Evolutionary conservation across 768 basidiomycete species (phyloP).

Genomic region (Macrocybe gigantea): DNA sequence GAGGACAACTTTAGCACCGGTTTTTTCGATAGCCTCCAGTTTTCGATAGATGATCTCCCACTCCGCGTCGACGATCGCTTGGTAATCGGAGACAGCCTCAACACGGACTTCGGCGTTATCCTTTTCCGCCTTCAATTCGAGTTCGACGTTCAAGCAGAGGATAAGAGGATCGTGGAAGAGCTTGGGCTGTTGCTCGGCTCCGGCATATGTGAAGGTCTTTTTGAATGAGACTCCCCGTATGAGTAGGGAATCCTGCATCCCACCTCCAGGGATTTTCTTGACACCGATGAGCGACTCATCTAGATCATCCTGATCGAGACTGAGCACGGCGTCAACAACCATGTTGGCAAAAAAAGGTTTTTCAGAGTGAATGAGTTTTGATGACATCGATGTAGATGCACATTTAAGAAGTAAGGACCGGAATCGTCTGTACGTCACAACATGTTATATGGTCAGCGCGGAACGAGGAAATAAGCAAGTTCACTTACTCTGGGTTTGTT

Average conservation of each 20-base stretch:
- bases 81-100: slow-evolving; percentile 95
- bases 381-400: slow-evolving; percentile 99
- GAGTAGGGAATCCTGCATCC: slow-evolving; percentile 92
- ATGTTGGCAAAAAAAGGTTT: slow-evolving; percentile 99
- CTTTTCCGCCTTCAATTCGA: slow-evolving; percentile 98
- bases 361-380: slow-evolving; percentile 97
- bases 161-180: slow-evolving; percentile 84
- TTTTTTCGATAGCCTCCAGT: slow-evolving; percentile 90
- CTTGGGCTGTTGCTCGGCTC: slow-evolving; percentile 98
- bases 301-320: slow-evolving; percentile 86
- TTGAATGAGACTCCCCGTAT: slow-evolving; percentile 95
- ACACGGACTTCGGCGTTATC: slow-evolving; percentile 99
- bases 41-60: slow-evolving; percentile 99
- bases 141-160: slow-evolving; percentile 92
- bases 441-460: slow-evolving; percentile 9
- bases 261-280: slow-evolving; percentile 96
- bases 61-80: slow-evolving; percentile 98
- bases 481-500: slow-evolving; percentile 77
- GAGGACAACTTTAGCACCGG: slow-evolving; percentile 94
- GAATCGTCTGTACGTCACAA: slow-evolving; percentile 59
- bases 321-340: slow-evolving; percentile 96
- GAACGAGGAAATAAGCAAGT: not conserved
- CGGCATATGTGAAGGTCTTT: slow-evolving; percentile 99
- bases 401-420: slow-evolving; percentile 92
- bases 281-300: slow-evolving; percentile 96